Conservation (phyloP, 345 rosid species). For the Litchi chinensis region DNA sequence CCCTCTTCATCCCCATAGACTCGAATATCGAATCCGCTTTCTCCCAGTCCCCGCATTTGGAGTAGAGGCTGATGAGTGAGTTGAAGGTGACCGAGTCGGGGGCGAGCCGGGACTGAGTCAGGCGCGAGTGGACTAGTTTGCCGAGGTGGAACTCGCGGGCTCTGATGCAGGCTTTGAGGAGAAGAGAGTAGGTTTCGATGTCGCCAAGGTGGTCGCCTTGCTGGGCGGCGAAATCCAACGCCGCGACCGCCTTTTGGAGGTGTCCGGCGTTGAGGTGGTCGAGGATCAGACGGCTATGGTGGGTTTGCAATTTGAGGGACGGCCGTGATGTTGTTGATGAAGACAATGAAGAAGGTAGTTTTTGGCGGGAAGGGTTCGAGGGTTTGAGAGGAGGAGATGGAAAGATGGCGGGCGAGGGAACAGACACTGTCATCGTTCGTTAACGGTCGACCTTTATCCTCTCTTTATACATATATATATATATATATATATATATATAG, state of each 20-base stretch:
- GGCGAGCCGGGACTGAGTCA: conserved; percentile 44
- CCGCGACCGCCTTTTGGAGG: conserved; percentile 55
- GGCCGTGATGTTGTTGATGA: background rate
- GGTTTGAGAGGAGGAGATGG: conserved; percentile 25
- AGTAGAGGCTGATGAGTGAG: conserved; percentile 70
- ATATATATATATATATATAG: too few species aligned
- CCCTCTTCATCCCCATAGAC: conserved; percentile 56
- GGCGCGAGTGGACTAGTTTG: conserved; percentile 48
- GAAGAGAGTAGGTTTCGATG: conserved; percentile 56
- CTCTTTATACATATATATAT: background rate
- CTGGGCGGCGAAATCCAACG: conserved; percentile 50
- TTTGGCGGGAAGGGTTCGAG: conserved; percentile 34
- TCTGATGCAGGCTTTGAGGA: conserved; percentile 79
- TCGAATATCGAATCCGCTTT: conserved; percentile 49
- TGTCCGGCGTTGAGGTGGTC: conserved; percentile 53
- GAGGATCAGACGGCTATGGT: conserved; percentile 42
- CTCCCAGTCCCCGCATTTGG: conserved; percentile 55
- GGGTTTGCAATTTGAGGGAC: conserved; percentile 22
- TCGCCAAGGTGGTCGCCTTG: conserved; percentile 50
- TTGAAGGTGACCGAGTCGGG: conserved; percentile 61
- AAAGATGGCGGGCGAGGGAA: conserved; percentile 51
- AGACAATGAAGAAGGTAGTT: conserved; percentile 1
- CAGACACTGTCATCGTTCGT: conserved; percentile 34
- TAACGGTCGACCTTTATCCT: conserved; percentile 25
- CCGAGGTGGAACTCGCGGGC: conserved; percentile 59